A percentile compares a stretch with the other conserved stretches of the same genome.
phyloP scores from a whole-genome alignment of 768 basidiomycete species.

The Mrakia hoshinonis region DNA sequence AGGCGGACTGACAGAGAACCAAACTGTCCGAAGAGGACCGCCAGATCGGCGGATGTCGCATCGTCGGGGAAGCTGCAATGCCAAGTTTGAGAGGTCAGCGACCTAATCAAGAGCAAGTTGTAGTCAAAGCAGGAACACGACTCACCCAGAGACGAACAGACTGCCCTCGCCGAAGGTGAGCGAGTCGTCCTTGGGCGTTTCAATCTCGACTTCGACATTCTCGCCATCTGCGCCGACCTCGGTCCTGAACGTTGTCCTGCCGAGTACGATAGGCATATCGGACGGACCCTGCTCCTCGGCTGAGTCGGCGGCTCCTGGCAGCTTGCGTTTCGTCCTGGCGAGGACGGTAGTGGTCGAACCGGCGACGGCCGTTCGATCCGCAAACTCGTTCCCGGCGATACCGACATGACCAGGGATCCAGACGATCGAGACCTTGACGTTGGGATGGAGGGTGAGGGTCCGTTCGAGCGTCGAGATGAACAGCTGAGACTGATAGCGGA shows the following conservation, averaged over 20 bases:
- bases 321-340: slow-evolving; percentile 16
- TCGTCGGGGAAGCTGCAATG: slow-evolving; percentile 35
- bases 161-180: slow-evolving; percentile 34
- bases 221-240: slow-evolving; percentile 7
- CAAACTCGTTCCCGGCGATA: slow-evolving; percentile 37
- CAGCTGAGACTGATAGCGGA: slow-evolving; percentile 34
- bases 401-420: slow-evolving; percentile 38
- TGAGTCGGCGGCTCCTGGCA: slow-evolving; percentile 16
- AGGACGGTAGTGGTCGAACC: slow-evolving; percentile 38
- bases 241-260: slow-evolving; percentile 1
- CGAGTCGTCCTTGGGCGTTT: slow-evolving; percentile 27
- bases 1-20: slow-evolving; percentile 36
- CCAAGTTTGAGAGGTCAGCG: neutral
- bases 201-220: neutral
- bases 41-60: slow-evolving; percentile 38
- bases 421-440: slow-evolving; percentile 37
- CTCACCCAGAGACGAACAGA: slow-evolving; percentile 38
- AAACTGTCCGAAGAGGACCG: slow-evolving; percentile 39
- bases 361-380: slow-evolving; percentile 37
- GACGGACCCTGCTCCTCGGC: neutral
- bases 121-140: neutral
- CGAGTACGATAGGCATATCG: slow-evolving; percentile 25
- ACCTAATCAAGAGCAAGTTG: neutral
- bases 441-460: slow-evolving; percentile 34
- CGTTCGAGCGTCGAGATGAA: slow-evolving; percentile 38